These are phyloP conservation scores for Pythium guiyangense DNA, from an alignment of 352 stramenopile species.

Conservation along the genomic window DNA sequence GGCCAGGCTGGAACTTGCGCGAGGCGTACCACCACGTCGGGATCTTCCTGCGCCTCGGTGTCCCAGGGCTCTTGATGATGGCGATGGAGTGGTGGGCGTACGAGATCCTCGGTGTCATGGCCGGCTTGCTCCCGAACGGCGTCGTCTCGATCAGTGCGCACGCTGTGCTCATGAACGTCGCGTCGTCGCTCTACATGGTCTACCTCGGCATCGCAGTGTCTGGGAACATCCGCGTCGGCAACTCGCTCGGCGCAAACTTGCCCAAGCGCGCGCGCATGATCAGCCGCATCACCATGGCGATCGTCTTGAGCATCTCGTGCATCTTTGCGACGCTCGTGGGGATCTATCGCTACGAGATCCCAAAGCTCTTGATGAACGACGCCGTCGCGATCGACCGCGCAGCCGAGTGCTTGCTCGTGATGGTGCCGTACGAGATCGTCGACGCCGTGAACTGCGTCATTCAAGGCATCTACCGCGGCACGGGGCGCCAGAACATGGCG, in stretches of 20 bases:
- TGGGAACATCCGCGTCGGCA: constrained; percentile 69
- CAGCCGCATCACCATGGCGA: constrained; percentile 28
- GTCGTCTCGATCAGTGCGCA: constrained; percentile 70
- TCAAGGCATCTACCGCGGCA: constrained; percentile 71
- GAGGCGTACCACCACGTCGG: constrained; percentile 38
- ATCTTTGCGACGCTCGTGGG: constrained; percentile 34
- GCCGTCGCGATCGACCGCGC: constrained; percentile 30
- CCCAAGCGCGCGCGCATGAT: constrained; percentile 45
- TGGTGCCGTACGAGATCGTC: constrained; percentile 58
- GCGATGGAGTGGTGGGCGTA: constrained; percentile 79
- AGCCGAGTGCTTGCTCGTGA: constrained; percentile 44
- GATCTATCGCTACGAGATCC: constrained; percentile 33
- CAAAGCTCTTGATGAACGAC: constrained; percentile 37
- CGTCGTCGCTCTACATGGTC: constrained; percentile 68
- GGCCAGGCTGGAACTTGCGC: constrained; percentile 56
- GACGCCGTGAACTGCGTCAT: constrained; percentile 64
- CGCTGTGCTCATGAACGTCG: constrained; percentile 66
- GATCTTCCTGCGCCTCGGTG: constrained; percentile 56
- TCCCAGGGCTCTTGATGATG: constrained; percentile 60
- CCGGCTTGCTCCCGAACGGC: constrained; percentile 48
- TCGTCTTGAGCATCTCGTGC: constrained; percentile 24
- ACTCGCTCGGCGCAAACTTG: constrained; percentile 63
- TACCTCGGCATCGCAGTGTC: constrained; percentile 62
- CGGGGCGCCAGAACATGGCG: constrained; percentile 57
- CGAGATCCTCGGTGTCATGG: constrained; percentile 67